Percentiles rank a stretch among this genome's conserved stretches.
phyloP scores from a whole-genome alignment of 2,329 filamentous ascomycete species.

The Proliferodiscus dingleyae region DNA sequence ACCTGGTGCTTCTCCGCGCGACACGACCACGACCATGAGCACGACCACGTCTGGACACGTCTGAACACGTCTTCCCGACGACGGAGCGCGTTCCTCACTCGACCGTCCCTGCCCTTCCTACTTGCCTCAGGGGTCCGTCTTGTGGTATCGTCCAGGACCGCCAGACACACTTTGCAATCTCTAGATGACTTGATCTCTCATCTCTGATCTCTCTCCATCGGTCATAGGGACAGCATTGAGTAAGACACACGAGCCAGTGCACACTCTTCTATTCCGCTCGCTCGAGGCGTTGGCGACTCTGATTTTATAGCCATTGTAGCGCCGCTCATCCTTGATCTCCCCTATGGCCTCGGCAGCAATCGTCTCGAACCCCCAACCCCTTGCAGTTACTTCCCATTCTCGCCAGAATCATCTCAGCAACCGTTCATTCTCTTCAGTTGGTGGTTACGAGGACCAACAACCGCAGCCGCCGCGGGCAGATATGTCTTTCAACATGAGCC shows the following conservation, averaged over 20 bases:
- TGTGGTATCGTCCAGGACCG: neutral
- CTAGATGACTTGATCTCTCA: too few relatives aligned
- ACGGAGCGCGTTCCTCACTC: neutral
- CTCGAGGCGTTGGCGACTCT: neutral
- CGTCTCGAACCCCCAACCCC: conserved; percentile 24
- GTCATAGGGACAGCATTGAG: neutral
- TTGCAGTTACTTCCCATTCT: conserved; percentile 26
- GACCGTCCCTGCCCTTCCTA: too few relatives aligned
- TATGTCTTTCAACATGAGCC: conserved; percentile 33
- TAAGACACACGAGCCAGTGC: too few relatives aligned
- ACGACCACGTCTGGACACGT: too few relatives aligned
- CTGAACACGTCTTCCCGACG: neutral
- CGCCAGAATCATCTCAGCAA: conserved; percentile 26
- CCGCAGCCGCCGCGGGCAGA: conserved; percentile 13
- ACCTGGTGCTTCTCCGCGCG: too few relatives aligned
- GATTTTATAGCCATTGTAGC: too few relatives aligned
- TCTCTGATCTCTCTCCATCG: neutral
- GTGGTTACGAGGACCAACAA: conserved; percentile 23
- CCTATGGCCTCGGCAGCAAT: conserved; percentile 27
- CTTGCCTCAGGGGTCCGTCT: too few relatives aligned
- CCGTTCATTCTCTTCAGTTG: conserved; percentile 17
- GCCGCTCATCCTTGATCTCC: conserved; percentile 4
- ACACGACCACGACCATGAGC: neutral
- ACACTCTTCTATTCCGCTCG: too few relatives aligned
- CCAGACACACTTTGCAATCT: neutral